Evolutionary conservation across 805 yeast species (phyloP).

Genomic region (Myxozyma lipomycoides): DNA sequence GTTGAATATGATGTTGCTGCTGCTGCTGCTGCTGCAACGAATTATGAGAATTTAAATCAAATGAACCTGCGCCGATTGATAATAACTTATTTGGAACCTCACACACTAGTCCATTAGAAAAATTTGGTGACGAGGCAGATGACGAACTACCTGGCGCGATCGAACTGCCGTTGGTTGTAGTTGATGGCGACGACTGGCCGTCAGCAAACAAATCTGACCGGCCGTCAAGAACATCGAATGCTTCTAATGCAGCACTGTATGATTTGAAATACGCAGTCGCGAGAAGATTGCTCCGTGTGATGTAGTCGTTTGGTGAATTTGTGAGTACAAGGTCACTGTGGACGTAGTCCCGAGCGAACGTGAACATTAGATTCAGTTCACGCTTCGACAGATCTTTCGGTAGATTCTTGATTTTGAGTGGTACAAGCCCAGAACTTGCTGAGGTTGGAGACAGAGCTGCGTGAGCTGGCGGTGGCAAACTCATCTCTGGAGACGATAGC

Average conservation of each 20-base stretch:
- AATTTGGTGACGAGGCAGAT: slow-evolving; percentile 18
- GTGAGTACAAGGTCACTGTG: slow-evolving; percentile 32
- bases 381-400: slow-evolving; percentile 40
- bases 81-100: slow-evolving; percentile 10
- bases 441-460: slow-evolving; percentile 1
- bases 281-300: slow-evolving; percentile 28
- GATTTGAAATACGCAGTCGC: slow-evolving; percentile 35
- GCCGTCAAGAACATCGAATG: slow-evolving; percentile 32
- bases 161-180: slow-evolving; percentile 2
- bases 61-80: slow-evolving; percentile 2
- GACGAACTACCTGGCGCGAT: slow-evolving; percentile 5
- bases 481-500: slow-evolving; percentile 20
- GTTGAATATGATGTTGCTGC: slow-evolving; percentile 2
- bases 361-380: slow-evolving; percentile 40
- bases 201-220: slow-evolving; percentile 31
- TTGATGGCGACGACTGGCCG: slow-evolving; percentile 1
- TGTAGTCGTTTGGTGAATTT: slow-evolving; percentile 26
- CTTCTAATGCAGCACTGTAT: slow-evolving; percentile 34
- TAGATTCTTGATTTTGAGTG: slow-evolving; percentile 35
- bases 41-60: slow-evolving; percentile 4
- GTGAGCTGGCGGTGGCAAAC: slow-evolving; percentile 3
- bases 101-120: slow-evolving; percentile 10
- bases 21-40: slow-evolving; percentile 3
- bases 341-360: slow-evolving; percentile 40
- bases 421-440: slow-evolving; percentile 5